phyloP scores from a whole-genome alignment of 1,139 yeast genomes.

The Kodamaea ohmeri region DNA sequence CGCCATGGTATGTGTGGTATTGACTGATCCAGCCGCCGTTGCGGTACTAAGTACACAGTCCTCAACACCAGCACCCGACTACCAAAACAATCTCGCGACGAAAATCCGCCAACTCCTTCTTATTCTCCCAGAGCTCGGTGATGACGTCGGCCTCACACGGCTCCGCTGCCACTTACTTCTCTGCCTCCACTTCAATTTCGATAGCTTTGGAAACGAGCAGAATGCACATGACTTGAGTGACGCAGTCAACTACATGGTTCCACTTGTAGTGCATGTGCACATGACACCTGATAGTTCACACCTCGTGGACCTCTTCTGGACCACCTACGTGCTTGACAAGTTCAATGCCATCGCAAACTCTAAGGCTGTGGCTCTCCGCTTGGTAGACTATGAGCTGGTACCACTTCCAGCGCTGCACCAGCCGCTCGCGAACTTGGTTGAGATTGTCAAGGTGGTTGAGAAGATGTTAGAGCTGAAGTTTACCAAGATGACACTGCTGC shows the following conservation, averaged over 20 bases:
- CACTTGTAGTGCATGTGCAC: conserved; percentile 29
- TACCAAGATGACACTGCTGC: not conserved
- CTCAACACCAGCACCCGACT: not conserved
- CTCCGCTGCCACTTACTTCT: conserved; percentile 29
- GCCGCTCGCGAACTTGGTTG: conserved; percentile 30
- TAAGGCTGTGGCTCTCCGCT: conserved; percentile 5
- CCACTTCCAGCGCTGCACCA: conserved; percentile 33
- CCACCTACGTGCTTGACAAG: conserved; percentile 32
- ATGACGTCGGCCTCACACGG: conserved; percentile 31
- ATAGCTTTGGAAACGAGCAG: conserved; percentile 35
- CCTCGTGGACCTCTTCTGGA: conserved; percentile 34
- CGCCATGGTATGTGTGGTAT: conserved; percentile 27
- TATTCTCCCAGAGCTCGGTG: conserved; percentile 37
- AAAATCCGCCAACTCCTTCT: conserved; percentile 33
- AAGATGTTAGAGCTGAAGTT: conserved; percentile 16
- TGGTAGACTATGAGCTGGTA: conserved; percentile 6
- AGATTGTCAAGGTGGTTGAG: conserved; percentile 28
- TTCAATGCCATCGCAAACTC: conserved; percentile 34
- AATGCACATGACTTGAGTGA: conserved; percentile 34
- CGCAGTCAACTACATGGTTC: conserved; percentile 29
- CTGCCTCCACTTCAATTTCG: conserved; percentile 28
- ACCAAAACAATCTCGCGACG: conserved; percentile 24
- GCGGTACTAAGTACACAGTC: conserved; percentile 21
- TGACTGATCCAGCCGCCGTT: conserved; percentile 28
- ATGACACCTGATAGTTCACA: conserved; percentile 19